Evolutionary conservation across 306 rosid species (phyloP).

Genomic region (Cicer pinnatifidum): DNA sequence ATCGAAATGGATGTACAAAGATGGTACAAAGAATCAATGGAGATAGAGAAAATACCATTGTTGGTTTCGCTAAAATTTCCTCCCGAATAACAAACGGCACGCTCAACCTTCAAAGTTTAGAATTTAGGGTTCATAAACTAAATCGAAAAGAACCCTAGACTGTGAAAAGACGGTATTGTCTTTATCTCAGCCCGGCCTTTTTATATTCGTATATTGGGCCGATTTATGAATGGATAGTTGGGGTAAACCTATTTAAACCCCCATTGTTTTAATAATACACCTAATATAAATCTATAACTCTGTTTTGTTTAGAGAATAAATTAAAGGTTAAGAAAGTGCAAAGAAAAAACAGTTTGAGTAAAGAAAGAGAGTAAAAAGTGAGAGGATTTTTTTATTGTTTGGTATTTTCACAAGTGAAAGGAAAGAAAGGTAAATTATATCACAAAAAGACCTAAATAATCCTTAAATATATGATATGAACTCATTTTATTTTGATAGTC

Average conservation of each 20-base stretch:
- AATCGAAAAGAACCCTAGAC: not conserved
- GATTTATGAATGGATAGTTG: not conserved
- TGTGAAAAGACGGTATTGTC: slow-evolving; percentile 12
- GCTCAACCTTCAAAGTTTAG: not conserved
- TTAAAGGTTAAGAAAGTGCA: no score
- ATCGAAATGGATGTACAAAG: not conserved
- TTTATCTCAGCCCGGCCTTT: not conserved
- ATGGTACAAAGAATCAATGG: not conserved
- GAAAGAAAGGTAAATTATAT: no score
- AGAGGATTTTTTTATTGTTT: no score
- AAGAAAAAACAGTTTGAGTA: no score
- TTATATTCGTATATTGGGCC: not conserved
- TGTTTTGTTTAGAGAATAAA: no score
- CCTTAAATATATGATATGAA: no score
- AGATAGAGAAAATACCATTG: slow-evolving; percentile 34
- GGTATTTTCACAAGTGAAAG: no score
- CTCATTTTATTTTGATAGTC: no score
- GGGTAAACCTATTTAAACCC: not conserved
- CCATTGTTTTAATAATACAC: not conserved
- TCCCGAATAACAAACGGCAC: slow-evolving; percentile 24
- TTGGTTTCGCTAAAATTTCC: slow-evolving; percentile 9
- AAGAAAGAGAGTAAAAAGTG: no score
- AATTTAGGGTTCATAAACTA: slow-evolving; percentile 40
- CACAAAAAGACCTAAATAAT: no score
- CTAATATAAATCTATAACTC: no score